Evolutionary conservation across 345 rosid species (phyloP).

Genomic region (Toxicodendron radicans): DNA sequence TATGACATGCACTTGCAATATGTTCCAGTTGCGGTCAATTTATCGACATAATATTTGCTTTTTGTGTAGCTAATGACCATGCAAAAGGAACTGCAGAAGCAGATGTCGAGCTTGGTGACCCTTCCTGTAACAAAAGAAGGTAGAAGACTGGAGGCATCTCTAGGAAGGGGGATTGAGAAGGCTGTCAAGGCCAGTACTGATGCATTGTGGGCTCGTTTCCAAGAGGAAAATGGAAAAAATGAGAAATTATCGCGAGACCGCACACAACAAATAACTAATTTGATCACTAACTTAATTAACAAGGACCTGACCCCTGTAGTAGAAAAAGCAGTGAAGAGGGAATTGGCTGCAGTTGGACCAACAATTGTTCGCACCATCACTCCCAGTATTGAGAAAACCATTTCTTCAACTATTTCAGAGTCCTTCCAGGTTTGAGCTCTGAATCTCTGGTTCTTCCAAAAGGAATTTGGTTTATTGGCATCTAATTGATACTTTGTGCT

Average conservation of each 20-base stretch:
- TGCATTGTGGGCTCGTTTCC: constrained; percentile 80
- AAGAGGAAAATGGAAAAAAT: constrained; percentile 65
- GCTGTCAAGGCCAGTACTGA: constrained; percentile 68
- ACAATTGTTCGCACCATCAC: constrained; percentile 51
- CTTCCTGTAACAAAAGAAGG: constrained; percentile 66
- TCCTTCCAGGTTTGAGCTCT: constrained; percentile 76
- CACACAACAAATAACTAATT: constrained; percentile 55
- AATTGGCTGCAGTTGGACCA: constrained; percentile 55
- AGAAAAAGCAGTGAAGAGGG: constrained; percentile 74
- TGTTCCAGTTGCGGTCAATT: background rate
- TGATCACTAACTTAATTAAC: constrained; percentile 51
- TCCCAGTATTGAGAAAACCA: constrained; percentile 66
- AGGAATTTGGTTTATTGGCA: constrained; percentile 7
- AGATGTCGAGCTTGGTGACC: constrained; percentile 57
- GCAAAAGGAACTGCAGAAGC: constrained; percentile 86
- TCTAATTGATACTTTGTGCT: constrained; percentile 25
- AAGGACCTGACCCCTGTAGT: constrained; percentile 59
- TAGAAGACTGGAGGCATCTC: constrained; percentile 69
- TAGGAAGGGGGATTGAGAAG: constrained; percentile 75
- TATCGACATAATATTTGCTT: background rate
- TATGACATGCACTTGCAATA: background rate
- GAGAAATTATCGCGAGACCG: constrained; percentile 63
- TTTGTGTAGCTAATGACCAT: constrained; percentile 51
- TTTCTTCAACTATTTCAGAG: constrained; percentile 65
- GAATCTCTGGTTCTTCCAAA: constrained; percentile 12